Base-by-base conservation (phyloP, 495 filamentous ascomycete genomes). In the Trypethelium eluteriae region DNA sequence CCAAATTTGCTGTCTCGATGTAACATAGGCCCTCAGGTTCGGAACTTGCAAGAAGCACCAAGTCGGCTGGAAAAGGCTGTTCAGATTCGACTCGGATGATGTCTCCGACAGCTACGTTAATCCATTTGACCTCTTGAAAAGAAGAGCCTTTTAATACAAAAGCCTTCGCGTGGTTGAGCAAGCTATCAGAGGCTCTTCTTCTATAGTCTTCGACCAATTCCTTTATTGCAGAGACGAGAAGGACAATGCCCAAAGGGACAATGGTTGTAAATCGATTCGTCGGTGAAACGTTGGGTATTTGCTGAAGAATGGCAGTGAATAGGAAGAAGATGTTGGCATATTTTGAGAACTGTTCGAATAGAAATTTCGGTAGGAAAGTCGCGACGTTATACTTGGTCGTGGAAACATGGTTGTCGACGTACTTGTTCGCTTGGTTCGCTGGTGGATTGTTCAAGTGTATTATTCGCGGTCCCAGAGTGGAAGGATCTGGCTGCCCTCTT, bases 241-340 rank as follows among this genome's bases (percentile, higher is more conserved):
- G 80, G 68, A 99, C 95, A 57, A 96, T 84, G 62, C 87, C 83
- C 62, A 99, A 81, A 25, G 95, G 95, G 32, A 89, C 95, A 74
- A 99, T 96, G 18, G 95, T 99, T 10, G 95, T 99, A 75, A 90
- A 99, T 72, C 79, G 81, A 79, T 96, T 98, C 4, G 94, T 99
- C 7, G 94, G 94, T 32, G 92, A 95, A 62, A 99, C 86, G 70
- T 89, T 87, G 16, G 94, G 95, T 71, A 99, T 96, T 75, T 99
- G 95, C 79, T 99, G 95, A 39, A 99, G 77, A 4, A 86, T 87
- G 2, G 95, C 93, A 39, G 95, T 99, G 77, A 99, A 97, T 73
- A 99, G 86, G 88, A 99, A 99, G 82, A 99, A 99, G 70, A 99
- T 75, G 75, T 99, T 99, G 79, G 94, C 95, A 79, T 96, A 97